A percentile compares a stretch with the other conserved stretches of the same genome.
Evolutionary conservation across 1,284 basidiomycete species (phyloP).

Genomic region (Mixia osmundae): DNA sequence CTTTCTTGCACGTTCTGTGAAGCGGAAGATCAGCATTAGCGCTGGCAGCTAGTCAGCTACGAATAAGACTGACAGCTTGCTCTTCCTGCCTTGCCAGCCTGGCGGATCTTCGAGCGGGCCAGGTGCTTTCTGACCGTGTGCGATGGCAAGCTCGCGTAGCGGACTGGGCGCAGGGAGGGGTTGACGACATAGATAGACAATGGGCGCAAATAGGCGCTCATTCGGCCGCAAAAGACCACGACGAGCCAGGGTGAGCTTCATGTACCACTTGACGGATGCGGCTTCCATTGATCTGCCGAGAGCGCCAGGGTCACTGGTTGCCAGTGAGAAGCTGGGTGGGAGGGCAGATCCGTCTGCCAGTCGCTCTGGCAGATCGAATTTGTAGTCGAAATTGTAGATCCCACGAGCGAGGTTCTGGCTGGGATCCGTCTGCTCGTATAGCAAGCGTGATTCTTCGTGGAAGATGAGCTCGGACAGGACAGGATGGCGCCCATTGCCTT

Average conservation of each 20-base stretch:
- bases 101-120: slow-evolving; percentile 5
- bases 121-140: neutral
- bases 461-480: neutral
- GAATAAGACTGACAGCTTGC: slow-evolving; percentile 1
- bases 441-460: neutral
- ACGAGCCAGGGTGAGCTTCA: slow-evolving; percentile 9
- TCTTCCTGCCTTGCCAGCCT: slow-evolving; percentile 5
- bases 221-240: slow-evolving; percentile 8
- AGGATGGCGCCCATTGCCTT: neutral
- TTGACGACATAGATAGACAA: slow-evolving; percentile 7
- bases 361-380: neutral
- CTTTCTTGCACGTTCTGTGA: too few species aligned
- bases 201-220: slow-evolving; percentile 9
- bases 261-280: slow-evolving; percentile 7
- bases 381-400: neutral
- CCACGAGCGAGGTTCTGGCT: neutral
- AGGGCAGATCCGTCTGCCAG: too few species aligned
- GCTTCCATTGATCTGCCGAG: neutral
- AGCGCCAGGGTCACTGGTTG: neutral
- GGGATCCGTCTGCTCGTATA: neutral
- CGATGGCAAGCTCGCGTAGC: slow-evolving; percentile 1
- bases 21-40: too few species aligned
- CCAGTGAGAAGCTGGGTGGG: too few species aligned
- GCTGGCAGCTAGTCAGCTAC: too few species aligned
- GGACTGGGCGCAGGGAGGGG: neutral